These are phyloP conservation scores for Pelargonium nanum DNA, from an alignment of 345 rosid species.

Conservation along the genomic window DNA sequence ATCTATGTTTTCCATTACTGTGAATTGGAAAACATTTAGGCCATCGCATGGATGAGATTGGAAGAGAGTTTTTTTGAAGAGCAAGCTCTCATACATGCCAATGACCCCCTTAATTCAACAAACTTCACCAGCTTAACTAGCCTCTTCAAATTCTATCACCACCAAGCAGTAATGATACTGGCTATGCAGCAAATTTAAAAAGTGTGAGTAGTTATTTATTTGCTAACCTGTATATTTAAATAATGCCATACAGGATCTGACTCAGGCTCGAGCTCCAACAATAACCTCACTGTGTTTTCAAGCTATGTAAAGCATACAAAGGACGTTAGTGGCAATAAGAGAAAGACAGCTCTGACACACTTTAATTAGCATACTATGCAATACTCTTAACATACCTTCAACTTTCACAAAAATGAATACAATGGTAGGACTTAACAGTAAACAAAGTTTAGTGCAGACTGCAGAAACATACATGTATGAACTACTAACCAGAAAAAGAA, in stretches of 20 bases:
- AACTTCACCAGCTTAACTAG: neutral
- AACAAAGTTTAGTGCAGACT: neutral
- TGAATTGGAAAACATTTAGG: neutral
- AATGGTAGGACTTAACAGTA: neutral
- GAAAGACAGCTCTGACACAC: neutral
- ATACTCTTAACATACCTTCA: neutral
- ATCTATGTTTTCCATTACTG: neutral
- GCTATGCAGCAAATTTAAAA: neutral
- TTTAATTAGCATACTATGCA: neutral
- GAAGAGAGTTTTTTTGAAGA: neutral
- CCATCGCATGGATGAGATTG: neutral
- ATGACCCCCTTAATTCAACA: neutral
- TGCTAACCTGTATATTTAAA: conserved; percentile 79
- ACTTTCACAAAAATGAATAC: neutral
- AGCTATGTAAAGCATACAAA: conserved; percentile 40
- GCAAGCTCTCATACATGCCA: neutral
- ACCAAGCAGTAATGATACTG: neutral
- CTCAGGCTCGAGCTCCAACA: conserved; percentile 96
- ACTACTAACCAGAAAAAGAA: too few species aligned
- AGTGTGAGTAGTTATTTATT: conserved; percentile 6
- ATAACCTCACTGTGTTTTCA: conserved; percentile 89
- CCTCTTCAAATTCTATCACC: neutral
- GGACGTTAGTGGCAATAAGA: conserved; percentile 8
- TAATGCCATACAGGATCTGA: conserved; percentile 98
- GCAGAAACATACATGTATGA: neutral